Evolutionary conservation across 2,329 filamentous ascomycete genomes (phyloP).

Genomic region (Hymenoscyphus repandus): DNA sequence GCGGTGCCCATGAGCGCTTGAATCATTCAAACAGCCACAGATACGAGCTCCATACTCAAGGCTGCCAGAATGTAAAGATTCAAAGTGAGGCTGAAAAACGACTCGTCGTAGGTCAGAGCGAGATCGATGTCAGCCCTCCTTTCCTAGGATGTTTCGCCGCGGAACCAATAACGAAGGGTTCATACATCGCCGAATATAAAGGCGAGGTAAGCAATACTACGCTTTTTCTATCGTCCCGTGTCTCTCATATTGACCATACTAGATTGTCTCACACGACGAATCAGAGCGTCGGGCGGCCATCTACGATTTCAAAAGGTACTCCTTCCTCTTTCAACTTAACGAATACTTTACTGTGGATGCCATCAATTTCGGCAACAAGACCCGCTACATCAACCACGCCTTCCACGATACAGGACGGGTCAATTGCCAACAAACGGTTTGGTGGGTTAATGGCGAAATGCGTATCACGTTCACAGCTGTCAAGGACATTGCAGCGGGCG

Average conservation of each 20-base stretch:
- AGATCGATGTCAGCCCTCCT: slow-evolving; percentile 40
- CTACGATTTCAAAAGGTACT: slow-evolving; percentile 34
- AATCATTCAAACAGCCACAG: slow-evolving; percentile 63
- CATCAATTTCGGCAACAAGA: slow-evolving; percentile 72
- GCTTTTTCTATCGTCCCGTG: not conserved
- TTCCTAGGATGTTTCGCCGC: slow-evolving; percentile 67
- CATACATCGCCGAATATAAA: slow-evolving; percentile 77
- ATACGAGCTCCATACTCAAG: slow-evolving; percentile 47
- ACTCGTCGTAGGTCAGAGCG: slow-evolving; percentile 64
- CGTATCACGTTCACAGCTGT: slow-evolving; percentile 70
- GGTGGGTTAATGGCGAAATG: slow-evolving; percentile 70
- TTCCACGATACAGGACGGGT: slow-evolving; percentile 51
- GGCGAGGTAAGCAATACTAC: slow-evolving; percentile 58
- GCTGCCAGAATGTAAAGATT: slow-evolving; percentile 68
- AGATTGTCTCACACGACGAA: slow-evolving; percentile 49
- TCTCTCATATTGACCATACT: not conserved
- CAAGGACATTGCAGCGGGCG: slow-evolving; percentile 61
- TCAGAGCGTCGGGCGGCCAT: slow-evolving; percentile 28
- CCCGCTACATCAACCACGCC: slow-evolving; percentile 79
- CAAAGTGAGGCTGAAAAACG: slow-evolving; percentile 63
- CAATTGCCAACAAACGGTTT: slow-evolving; percentile 62
- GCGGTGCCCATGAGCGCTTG: slow-evolving; percentile 63
- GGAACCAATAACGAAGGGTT: slow-evolving; percentile 40
- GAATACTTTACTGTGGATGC: slow-evolving; percentile 55
- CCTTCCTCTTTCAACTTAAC: slow-evolving; percentile 49